These are phyloP conservation scores for Pseudomonodictys pantanalensis DNA, from an alignment of 495 filamentous ascomycete species.

Conservation along the genomic window DNA sequence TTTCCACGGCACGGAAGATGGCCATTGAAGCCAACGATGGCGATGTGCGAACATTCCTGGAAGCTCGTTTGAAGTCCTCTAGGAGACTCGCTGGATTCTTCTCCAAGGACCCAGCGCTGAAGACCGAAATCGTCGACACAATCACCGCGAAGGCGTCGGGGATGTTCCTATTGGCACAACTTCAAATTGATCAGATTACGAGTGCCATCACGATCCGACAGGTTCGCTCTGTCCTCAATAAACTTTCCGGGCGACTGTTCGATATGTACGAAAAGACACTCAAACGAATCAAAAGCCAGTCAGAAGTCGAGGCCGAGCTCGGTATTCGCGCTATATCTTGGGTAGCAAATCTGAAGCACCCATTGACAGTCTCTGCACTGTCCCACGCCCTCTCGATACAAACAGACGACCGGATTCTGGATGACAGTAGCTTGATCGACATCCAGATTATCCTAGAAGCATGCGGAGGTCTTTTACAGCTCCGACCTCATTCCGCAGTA, in stretches of 20 bases:
- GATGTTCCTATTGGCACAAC: constrained; percentile 4
- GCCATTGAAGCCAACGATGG: not conserved
- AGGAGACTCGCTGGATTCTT: not conserved
- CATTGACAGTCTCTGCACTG: not conserved
- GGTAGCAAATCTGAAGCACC: not conserved
- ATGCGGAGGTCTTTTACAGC: not conserved
- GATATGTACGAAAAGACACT: not conserved
- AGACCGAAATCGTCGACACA: not conserved
- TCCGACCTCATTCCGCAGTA: not conserved
- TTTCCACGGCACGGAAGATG: not conserved
- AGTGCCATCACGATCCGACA: not conserved
- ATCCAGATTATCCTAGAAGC: not conserved
- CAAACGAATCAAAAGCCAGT: not conserved
- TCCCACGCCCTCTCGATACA: not conserved
- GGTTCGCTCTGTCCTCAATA: not conserved
- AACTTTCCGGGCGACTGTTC: not conserved
- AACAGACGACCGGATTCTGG: not conserved
- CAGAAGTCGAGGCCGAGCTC: not conserved
- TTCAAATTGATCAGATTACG: not conserved
- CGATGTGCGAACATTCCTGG: not conserved
- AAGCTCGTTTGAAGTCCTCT: not conserved
- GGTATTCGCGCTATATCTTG: not conserved
- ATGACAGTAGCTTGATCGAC: not conserved
- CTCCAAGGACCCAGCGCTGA: not conserved
- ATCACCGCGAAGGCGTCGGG: not conserved